phyloP scores from a whole-genome alignment of 2,329 filamentous ascomycete genomes.

The Scolecobasidium constrictum region DNA sequence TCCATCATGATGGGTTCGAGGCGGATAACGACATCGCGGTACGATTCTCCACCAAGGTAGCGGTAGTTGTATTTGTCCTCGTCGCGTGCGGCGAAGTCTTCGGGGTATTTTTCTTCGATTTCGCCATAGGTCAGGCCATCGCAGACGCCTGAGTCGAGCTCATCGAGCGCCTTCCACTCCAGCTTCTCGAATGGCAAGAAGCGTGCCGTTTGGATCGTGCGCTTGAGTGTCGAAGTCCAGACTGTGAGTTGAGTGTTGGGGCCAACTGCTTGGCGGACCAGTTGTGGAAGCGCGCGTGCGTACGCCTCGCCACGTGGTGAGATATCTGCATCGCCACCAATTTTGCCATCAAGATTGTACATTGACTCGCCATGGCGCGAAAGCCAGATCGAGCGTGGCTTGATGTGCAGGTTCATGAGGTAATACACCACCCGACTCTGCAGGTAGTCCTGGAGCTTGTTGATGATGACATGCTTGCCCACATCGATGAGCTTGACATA shows the following conservation, averaged over 20 bases:
- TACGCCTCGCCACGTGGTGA: constrained; percentile 83
- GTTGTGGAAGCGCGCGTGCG: constrained; percentile 68
- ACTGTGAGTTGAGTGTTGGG: constrained; percentile 59
- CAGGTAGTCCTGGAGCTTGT: constrained; percentile 91
- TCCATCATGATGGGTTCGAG: constrained; percentile 99
- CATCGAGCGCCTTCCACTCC: constrained; percentile 97
- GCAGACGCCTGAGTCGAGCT: constrained; percentile 92
- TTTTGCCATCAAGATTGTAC: constrained; percentile 82
- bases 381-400: constrained; percentile 90
- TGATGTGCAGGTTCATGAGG: constrained; percentile 96
- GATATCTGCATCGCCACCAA: constrained; percentile 83
- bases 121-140: constrained; percentile 94
- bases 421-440: constrained; percentile 97
- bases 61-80: constrained; percentile 99
- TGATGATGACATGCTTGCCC: constrained; percentile 93
- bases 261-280: constrained; percentile 77
- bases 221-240: constrained; percentile 66
- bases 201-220: constrained; percentile 84
- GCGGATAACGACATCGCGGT: constrained; percentile 93
- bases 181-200: constrained; percentile 89
- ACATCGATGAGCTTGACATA: constrained; percentile 98
- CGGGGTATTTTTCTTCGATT: constrained; percentile 81
- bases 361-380: constrained; percentile 91
- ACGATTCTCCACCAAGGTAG: constrained; percentile 90
- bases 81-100: constrained; percentile 90